phyloP scores from a whole-genome alignment of 257 asterid genomes.

The Ligustrum vulgare region DNA sequence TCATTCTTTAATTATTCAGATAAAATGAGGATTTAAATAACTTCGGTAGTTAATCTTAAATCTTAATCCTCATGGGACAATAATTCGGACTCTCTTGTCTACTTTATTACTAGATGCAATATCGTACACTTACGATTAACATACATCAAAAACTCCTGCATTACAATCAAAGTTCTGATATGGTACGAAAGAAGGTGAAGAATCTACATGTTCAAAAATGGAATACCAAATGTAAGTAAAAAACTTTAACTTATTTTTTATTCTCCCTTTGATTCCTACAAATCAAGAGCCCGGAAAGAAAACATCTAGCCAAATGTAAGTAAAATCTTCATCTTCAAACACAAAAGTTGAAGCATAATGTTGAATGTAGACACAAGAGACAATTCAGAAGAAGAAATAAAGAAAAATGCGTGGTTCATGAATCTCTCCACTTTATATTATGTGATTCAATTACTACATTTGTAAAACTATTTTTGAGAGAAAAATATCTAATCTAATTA shows the following conservation, averaged over 20 bases:
- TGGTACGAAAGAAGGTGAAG: too few species aligned
- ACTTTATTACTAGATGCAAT: too few species aligned
- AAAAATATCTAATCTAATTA: too few species aligned
- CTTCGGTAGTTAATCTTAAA: too few species aligned
- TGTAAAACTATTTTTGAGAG: not conserved
- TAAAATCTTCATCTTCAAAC: not conserved
- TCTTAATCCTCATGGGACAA: too few species aligned
- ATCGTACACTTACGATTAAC: too few species aligned
- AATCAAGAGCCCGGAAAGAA: conserved; percentile 25
- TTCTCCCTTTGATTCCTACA: not conserved
- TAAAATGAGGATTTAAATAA: too few species aligned
- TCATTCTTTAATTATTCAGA: too few species aligned
- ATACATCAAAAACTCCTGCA: not conserved
- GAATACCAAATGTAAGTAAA: not conserved
- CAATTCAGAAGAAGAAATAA: not conserved
- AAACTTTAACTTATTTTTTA: not conserved
- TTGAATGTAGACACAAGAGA: not conserved
- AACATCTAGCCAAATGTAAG: not conserved
- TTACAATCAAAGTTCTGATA: not conserved
- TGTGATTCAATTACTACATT: not conserved
- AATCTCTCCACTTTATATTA: not conserved
- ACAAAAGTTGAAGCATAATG: not conserved
- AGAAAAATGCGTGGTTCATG: too few species aligned
- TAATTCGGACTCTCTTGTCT: too few species aligned
- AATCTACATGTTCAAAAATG: not conserved